These are phyloP conservation scores for Mortierella sp. DNA, from an alignment of 371 early-diverging fungal genomes.

Conservation along the genomic window DNA sequence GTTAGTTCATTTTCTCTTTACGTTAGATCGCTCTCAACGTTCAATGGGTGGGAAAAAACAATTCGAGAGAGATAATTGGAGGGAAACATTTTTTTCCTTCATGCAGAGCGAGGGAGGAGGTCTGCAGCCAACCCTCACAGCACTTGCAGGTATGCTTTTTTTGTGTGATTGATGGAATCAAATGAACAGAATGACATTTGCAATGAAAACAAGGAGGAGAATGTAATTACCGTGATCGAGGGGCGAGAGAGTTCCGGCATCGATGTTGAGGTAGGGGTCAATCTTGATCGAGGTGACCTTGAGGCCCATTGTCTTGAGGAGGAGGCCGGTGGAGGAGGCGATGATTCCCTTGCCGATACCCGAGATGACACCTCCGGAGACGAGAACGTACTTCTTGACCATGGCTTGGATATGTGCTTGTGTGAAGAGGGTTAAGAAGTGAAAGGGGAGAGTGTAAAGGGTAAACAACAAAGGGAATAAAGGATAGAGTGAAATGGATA, in stretches of 20 bases:
- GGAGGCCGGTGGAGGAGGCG: slow-evolving; percentile 96
- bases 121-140: not conserved
- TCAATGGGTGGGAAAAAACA: not conserved
- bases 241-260: slow-evolving; percentile 98
- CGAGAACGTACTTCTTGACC: slow-evolving; percentile 93
- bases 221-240: slow-evolving; percentile 91
- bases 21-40: not conserved
- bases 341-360: slow-evolving; percentile 99
- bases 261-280: slow-evolving; percentile 99
- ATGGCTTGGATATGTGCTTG: slow-evolving; percentile 23
- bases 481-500: slow-evolving; percentile 16
- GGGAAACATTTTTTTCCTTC: slow-evolving; percentile 8
- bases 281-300: slow-evolving; percentile 99
- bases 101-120: not conserved
- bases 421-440: slow-evolving; percentile 10
- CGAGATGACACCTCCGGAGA: slow-evolving; percentile 99
- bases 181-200: not conserved
- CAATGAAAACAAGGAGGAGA: not conserved
- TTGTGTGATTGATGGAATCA: not conserved
- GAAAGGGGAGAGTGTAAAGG: not conserved
- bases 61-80: not conserved
- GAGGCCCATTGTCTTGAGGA: slow-evolving; percentile 96
- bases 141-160: not conserved
- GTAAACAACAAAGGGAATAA: not conserved
- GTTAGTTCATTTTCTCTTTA: not conserved